Conservation (phyloP, 305 asterid genomes). For the Solanum hybrid region DNA sequence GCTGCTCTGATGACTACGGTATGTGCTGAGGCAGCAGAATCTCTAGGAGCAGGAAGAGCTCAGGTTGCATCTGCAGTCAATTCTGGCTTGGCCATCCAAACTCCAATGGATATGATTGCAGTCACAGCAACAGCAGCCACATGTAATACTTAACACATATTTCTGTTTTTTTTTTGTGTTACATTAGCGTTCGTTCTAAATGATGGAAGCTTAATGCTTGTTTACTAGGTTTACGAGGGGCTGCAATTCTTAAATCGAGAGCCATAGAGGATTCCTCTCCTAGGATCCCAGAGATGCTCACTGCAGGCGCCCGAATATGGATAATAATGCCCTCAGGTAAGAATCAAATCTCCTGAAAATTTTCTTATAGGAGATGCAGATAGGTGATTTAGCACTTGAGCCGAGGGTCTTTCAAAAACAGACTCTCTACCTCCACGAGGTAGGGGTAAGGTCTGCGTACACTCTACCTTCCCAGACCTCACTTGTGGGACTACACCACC, state of each 20-base stretch:
- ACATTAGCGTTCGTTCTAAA: neutral
- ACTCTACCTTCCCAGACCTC: neutral
- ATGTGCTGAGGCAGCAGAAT: constrained; percentile 61
- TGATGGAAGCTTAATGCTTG: neutral
- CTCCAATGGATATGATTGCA: constrained; percentile 51
- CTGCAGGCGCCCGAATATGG: constrained; percentile 36
- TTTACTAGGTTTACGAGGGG: constrained; percentile 48
- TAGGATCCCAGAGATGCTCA: constrained; percentile 32
- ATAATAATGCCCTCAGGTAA: constrained; percentile 50
- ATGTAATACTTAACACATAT: constrained; percentile 17
- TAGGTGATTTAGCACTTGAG: neutral
- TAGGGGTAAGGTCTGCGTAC: neutral
- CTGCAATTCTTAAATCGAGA: constrained; percentile 49
- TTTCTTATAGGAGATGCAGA: neutral
- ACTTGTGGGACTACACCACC: neutral
- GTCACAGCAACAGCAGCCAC: constrained; percentile 61
- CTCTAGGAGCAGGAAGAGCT: constrained; percentile 42
- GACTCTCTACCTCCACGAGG: neutral
- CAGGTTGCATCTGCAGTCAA: constrained; percentile 44
- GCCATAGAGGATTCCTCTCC: constrained; percentile 20
- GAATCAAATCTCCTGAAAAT: neutral
- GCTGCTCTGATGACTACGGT: constrained; percentile 50
- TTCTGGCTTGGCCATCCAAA: constrained; percentile 52
- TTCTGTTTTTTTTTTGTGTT: neutral
- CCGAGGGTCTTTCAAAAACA: neutral